A percentile compares a stretch with the other conserved stretches of the same genome.
phyloP scores from a whole-genome alignment of 2,329 filamentous ascomycete genomes.

The Penicillium crustosum region DNA sequence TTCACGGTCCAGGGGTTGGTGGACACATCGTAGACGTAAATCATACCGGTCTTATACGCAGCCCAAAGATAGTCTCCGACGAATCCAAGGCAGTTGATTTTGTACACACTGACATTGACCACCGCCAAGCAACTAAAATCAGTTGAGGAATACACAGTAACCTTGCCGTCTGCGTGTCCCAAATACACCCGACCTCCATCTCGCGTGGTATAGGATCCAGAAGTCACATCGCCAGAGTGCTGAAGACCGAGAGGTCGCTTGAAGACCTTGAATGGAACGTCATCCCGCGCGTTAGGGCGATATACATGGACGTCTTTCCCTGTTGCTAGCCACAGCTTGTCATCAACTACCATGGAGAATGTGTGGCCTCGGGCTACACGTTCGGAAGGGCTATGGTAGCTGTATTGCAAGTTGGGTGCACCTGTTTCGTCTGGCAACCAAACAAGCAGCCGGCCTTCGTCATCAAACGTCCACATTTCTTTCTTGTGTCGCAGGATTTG shows the following conservation, averaged over 20 bases:
- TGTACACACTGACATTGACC: conserved; percentile 87
- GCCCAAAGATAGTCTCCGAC: conserved; percentile 86
- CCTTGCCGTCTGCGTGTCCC: conserved; percentile 88
- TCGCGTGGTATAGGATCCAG: conserved; percentile 71
- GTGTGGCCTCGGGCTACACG: conserved; percentile 78
- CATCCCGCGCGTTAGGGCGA: conserved; percentile 67
- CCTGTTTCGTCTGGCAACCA: conserved; percentile 78
- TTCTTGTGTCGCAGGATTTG: conserved; percentile 83
- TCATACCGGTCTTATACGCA: conserved; percentile 89
- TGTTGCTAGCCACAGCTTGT: conserved; percentile 81
- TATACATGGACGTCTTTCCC: conserved; percentile 88
- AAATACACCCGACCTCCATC: conserved; percentile 81
- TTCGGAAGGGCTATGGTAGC: conserved; percentile 66
- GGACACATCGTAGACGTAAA: conserved; percentile 86
- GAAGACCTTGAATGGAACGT: conserved; percentile 71
- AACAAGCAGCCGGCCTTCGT: conserved; percentile 79
- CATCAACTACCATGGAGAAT: conserved; percentile 83
- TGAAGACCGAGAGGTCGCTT: conserved; percentile 68
- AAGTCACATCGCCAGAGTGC: conserved; percentile 81
- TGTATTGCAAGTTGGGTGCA: conserved; percentile 70
- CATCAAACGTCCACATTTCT: conserved; percentile 92
- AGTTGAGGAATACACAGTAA: conserved; percentile 82
- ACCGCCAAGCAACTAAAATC: conserved; percentile 77
- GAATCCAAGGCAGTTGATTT: conserved; percentile 83
- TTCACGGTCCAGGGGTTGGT: conserved; percentile 82